Evolutionary conservation across 208 protist genomes (phyloP).

Genomic region (Herpetomonas muscarum): DNA sequence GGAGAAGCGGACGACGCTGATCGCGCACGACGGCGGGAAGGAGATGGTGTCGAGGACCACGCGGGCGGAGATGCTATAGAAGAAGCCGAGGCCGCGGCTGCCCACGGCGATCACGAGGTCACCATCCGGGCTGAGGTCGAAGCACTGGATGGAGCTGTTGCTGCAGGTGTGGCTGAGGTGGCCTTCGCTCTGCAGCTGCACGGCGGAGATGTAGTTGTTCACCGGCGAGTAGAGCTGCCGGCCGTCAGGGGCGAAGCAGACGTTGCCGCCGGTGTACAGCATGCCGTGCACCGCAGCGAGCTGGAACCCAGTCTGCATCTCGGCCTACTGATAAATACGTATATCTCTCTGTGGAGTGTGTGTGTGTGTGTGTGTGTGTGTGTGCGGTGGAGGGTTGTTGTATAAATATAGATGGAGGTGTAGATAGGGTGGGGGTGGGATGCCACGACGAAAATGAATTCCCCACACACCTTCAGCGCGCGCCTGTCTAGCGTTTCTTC

Average conservation of each 20-base stretch:
- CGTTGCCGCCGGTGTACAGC: conserved; percentile 91
- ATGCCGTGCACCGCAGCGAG: conserved; percentile 89
- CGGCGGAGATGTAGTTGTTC: conserved; percentile 80
- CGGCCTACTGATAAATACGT: neutral
- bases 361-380: conserved; percentile 7
- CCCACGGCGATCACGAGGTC: conserved; percentile 79
- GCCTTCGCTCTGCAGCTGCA: conserved; percentile 76
- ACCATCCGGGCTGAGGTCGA: conserved; percentile 81
- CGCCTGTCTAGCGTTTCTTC: too few relatives aligned
- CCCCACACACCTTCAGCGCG: too few relatives aligned
- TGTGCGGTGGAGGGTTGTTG: neutral
- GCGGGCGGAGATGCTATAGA: conserved; percentile 78
- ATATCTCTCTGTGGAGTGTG: conserved; percentile 11
- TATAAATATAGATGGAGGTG: too few relatives aligned
- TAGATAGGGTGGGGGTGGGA: too few relatives aligned
- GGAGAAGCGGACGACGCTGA: conserved; percentile 74
- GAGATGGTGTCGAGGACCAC: conserved; percentile 88
- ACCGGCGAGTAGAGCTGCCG: conserved; percentile 82
- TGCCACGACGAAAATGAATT: too few relatives aligned
- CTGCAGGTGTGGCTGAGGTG: conserved; percentile 72
- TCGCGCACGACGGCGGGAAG: conserved; percentile 72
- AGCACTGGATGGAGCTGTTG: conserved; percentile 89
- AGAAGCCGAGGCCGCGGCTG: conserved; percentile 80
- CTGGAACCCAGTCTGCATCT: conserved; percentile 81
- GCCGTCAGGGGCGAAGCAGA: conserved; percentile 79